These are phyloP conservation scores for Cutaneotrichosporon dermatis DNA, from an alignment of 1,284 basidiomycete species.

Conservation along the genomic window DNA sequence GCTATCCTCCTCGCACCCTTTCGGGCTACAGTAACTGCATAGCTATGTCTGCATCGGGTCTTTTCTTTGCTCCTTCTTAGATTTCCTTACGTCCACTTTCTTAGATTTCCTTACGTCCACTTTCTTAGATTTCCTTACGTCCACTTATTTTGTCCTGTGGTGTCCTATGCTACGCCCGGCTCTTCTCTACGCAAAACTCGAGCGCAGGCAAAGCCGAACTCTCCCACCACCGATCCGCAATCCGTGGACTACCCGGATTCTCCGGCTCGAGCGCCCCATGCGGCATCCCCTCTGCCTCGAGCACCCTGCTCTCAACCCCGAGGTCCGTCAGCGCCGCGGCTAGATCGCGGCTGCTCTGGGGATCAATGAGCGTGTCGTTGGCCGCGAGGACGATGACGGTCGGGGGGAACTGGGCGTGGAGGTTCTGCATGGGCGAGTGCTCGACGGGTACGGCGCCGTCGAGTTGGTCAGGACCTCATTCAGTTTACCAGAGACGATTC, in stretches of 20 bases:
- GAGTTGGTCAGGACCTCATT: not conserved
- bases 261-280: constrained; percentile 1
- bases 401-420: not conserved
- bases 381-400: not conserved
- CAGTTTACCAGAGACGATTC: not conserved
- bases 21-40: too few species aligned
- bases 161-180: too few species aligned
- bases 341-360: not conserved
- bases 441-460: not conserved
- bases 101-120: too few species aligned
- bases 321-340: not conserved
- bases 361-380: not conserved
- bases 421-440: not conserved
- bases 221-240: too few species aligned
- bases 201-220: not conserved
- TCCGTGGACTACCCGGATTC: too few species aligned
- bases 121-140: too few species aligned
- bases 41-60: too few species aligned
- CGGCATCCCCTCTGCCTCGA: not conserved
- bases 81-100: too few species aligned
- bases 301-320: not conserved
- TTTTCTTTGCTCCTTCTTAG: too few species aligned
- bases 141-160: too few species aligned
- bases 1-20: too few species aligned
- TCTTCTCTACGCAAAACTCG: not conserved